Evolutionary conservation across 495 filamentous ascomycete genomes (phyloP).

Genomic region (Trichoderma gamsii): DNA sequence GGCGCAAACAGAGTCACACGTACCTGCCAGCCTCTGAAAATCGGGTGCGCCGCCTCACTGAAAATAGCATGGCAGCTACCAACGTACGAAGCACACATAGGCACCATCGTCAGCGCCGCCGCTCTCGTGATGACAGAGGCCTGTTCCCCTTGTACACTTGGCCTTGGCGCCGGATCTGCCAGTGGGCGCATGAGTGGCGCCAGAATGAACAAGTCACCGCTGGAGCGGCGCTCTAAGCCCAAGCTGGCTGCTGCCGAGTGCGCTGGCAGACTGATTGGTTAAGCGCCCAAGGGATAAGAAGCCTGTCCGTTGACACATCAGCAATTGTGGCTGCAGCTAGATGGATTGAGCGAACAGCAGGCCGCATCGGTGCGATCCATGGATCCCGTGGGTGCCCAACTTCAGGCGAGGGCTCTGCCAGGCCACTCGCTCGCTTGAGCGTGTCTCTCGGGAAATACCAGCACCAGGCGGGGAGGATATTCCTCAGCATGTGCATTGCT

Average conservation of each 20-base stretch:
- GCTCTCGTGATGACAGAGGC: slow-evolving; percentile 2
- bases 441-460: slow-evolving; percentile 1
- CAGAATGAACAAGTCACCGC: slow-evolving; percentile 12
- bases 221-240: slow-evolving; percentile 6
- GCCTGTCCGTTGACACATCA: slow-evolving; percentile 10
- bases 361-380: slow-evolving; percentile 4
- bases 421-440: slow-evolving; percentile 10
- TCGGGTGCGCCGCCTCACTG: slow-evolving; percentile 10
- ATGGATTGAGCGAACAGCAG: slow-evolving; percentile 1
- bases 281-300: slow-evolving; percentile 10
- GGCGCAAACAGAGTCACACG: not conserved
- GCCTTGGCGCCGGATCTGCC: slow-evolving; percentile 10
- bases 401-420: not conserved
- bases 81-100: not conserved
- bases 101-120: not conserved
- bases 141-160: not conserved
- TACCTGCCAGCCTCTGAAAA: not conserved
- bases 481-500: not conserved
- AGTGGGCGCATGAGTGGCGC: slow-evolving; percentile 4
- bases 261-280: slow-evolving; percentile 10
- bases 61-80: not conserved
- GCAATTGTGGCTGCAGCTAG: slow-evolving; percentile 9
- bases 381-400: slow-evolving; percentile 9
- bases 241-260: slow-evolving; percentile 8
- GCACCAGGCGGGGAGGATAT: not conserved